Conservation (phyloP, 2,329 filamentous ascomycete species). For the Colletotrichum sp. region DNA sequence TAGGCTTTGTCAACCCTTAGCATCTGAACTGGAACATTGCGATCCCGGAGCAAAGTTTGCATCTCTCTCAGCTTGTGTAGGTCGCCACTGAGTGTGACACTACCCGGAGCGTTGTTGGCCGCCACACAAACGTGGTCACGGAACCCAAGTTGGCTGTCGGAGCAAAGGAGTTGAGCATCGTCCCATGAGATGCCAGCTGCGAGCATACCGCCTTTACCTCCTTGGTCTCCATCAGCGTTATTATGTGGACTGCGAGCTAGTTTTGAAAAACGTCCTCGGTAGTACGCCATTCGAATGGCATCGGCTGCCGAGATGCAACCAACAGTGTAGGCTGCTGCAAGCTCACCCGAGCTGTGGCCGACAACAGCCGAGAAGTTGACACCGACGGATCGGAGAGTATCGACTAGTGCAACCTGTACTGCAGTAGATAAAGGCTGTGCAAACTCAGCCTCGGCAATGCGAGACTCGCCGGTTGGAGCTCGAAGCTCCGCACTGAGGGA, state of each 20-base stretch:
- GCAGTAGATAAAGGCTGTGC: slow-evolving; percentile 41
- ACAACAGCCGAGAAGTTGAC: slow-evolving; percentile 12
- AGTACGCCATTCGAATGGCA: background rate
- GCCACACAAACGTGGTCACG: slow-evolving; percentile 24
- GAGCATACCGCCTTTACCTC: background rate
- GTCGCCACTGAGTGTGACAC: slow-evolving; percentile 30
- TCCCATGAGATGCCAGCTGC: background rate
- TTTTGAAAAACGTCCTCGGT: background rate
- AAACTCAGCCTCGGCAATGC: slow-evolving; percentile 28
- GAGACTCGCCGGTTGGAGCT: background rate
- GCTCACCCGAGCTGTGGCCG: slow-evolving; percentile 23
- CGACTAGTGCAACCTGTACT: slow-evolving; percentile 35
- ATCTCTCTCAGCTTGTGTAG: slow-evolving; percentile 26
- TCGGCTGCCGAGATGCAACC: slow-evolving; percentile 14
- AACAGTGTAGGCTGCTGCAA: slow-evolving; percentile 20
- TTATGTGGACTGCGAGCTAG: background rate
- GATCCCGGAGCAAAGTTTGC: slow-evolving; percentile 20
- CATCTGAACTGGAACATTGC: slow-evolving; percentile 20
- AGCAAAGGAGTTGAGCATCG: background rate
- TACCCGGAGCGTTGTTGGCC: slow-evolving; percentile 23
- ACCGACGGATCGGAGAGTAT: slow-evolving; percentile 24
- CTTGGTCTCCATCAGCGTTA: background rate
- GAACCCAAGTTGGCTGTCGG: background rate
- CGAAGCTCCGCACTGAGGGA: background rate
- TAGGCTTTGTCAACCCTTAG: slow-evolving; percentile 31